Evolutionary conservation across 345 rosid species (phyloP).

Genomic region (Eutrema japonicum): DNA sequence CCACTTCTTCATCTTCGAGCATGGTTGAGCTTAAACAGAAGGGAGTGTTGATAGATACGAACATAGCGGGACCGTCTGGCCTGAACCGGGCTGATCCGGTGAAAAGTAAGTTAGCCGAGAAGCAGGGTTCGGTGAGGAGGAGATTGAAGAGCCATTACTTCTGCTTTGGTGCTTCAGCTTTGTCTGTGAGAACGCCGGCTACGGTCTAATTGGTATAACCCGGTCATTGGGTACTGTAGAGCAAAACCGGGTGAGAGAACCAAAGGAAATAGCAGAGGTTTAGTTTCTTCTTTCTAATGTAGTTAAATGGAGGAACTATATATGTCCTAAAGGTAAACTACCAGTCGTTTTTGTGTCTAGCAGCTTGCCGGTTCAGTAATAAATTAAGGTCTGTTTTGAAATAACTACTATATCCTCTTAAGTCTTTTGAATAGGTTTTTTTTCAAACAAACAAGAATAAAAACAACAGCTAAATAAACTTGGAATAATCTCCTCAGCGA

Average conservation of each 20-base stretch:
- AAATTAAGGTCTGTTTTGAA: background rate
- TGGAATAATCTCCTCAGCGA: too few species aligned
- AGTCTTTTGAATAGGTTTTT: too few species aligned
- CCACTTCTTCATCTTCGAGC: constrained; percentile 52
- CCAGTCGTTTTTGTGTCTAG: constrained; percentile 13
- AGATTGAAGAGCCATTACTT: constrained; percentile 64
- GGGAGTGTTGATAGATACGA: constrained; percentile 52
- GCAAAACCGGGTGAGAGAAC: constrained; percentile 15
- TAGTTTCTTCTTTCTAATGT: background rate
- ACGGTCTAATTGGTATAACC: constrained; percentile 47
- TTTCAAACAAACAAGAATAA: too few species aligned
- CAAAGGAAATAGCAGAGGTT: background rate
- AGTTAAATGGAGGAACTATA: background rate
- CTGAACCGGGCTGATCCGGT: constrained; percentile 43
- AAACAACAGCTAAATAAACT: too few species aligned
- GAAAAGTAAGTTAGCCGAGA: constrained; percentile 35
- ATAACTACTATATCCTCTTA: background rate
- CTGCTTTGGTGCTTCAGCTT: constrained; percentile 66
- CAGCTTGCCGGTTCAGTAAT: constrained; percentile 2
- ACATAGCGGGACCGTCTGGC: constrained; percentile 58
- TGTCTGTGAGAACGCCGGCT: constrained; percentile 54
- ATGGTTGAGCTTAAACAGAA: constrained; percentile 66
- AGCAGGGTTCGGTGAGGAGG: constrained; percentile 51
- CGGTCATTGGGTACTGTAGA: constrained; percentile 36
- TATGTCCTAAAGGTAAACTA: constrained; percentile 6